Evolutionary conservation across 2,329 filamentous ascomycete genomes (phyloP), one percentile per base, ranked within the genome.

Genomic region (Arachnomyces sp.): DNA sequence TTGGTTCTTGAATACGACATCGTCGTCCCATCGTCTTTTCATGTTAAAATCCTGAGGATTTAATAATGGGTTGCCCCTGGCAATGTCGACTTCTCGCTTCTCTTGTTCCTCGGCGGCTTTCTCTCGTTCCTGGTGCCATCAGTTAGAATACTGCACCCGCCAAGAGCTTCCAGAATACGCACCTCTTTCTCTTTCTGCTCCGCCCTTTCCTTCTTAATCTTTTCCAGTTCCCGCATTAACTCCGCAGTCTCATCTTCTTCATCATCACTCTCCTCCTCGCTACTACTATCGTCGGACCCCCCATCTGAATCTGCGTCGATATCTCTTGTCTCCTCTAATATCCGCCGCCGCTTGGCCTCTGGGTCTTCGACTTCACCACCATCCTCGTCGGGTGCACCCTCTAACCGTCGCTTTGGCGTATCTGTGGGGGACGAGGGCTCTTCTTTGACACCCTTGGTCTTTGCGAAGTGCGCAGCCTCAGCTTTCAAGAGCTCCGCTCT

Each of bases 1-100:
- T 67, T 98, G 92, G 63, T 98, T 98, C 71, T 94, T 96, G 69
- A 98, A 98, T 2, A 98, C 89, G 9, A 98, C 92, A 60, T 98
- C 92, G 55, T 98, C 92, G 53, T 98, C 92, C 92, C 92, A 98
- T 52, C 89, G 68, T 9, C 59, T 55, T 49, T 94, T 95, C 56
- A 95, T 81, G 43, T 82, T 88, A 60, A 93, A 96, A 52, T 94
- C 88, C 60, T 85, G 84, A 37, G 74, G 59, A 52, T 96, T 95
- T 42, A 98, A 74, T 38, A 98, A 67, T 30, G 92, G 92, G 60
- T 98, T 98, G 5, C 92, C 92, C 31, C 84, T 70, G 28, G 92
- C 90, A 54, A 96, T 94, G 54, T 95, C 85, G 49, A 80, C 76
- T 63, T 94, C 90, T 45, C 85, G 76, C 56, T 83, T 77, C 57